Conservation (phyloP, 2,329 filamentous ascomycete genomes). For the Venturia aucupariae region DNA sequence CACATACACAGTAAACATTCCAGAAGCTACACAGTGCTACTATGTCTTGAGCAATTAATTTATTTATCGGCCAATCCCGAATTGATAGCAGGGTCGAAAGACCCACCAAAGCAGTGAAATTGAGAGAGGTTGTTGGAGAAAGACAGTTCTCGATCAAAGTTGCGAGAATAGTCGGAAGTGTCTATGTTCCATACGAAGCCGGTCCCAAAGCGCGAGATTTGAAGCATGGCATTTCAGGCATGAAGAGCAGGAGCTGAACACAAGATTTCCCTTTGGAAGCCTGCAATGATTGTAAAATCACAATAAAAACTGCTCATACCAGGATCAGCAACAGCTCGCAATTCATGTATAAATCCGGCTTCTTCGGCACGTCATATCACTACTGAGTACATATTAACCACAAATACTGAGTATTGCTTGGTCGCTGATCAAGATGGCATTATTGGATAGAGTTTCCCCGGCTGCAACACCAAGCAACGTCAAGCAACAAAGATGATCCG, state of each 20-base stretch:
- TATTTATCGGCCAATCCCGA: not conserved
- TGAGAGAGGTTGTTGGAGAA: not conserved
- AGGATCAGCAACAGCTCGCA: not conserved
- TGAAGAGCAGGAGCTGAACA: not conserved
- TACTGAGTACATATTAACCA: too few species aligned
- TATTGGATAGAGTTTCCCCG: not conserved
- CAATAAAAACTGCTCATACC: not conserved
- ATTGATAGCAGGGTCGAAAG: not conserved
- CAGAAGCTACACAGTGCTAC: not conserved
- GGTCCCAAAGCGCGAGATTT: not conserved
- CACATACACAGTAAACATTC: not conserved
- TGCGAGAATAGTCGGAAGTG: not conserved
- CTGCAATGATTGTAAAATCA: not conserved
- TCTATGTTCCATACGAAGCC: not conserved
- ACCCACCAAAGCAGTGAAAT: not conserved
- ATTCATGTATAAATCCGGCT: not conserved
- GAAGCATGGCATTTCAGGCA: not conserved
- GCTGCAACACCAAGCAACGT: not conserved
- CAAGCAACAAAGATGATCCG: slow-evolving; percentile 3
- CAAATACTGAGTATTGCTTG: too few species aligned
- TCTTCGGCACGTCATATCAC: not conserved
- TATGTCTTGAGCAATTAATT: not conserved
- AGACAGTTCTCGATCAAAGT: not conserved
- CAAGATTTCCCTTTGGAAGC: not conserved
- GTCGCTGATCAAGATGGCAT: not conserved